A percentile compares a stretch with the other conserved stretches of the same genome.
phyloP scores from a whole-genome alignment of 371 early-diverging fungal species.

The Dinochytrium kinnereticum region DNA sequence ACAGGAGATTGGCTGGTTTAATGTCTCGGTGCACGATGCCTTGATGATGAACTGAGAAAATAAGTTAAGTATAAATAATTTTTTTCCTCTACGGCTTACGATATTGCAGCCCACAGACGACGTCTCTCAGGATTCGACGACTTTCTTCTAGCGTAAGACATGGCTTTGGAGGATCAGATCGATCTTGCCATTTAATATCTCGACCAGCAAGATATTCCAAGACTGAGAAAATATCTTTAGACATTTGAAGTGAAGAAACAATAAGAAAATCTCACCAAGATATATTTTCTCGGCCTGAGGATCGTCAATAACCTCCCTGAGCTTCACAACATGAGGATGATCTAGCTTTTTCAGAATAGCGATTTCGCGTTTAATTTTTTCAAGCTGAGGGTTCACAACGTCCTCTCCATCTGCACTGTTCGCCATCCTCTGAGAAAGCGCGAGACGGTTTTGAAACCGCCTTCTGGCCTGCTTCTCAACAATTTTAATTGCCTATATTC shows the following conservation, averaged over 20 bases:
- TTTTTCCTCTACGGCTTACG: conserved; percentile 58
- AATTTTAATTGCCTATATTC: conserved; percentile 79
- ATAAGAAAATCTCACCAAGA: conserved; percentile 59
- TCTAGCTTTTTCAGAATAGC: conserved; percentile 93
- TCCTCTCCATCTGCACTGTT: conserved; percentile 12
- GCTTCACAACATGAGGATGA: conserved; percentile 90
- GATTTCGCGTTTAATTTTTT: conserved; percentile 92
- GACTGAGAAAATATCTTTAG: conserved; percentile 49
- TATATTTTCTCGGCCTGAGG: conserved; percentile 89
- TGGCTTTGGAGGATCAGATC: conserved; percentile 57
- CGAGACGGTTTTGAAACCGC: conserved; percentile 55
- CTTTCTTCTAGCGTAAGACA: conserved; percentile 68
- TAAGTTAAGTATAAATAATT: conserved; percentile 16
- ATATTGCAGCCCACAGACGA: conserved; percentile 91
- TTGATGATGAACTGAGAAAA: conserved; percentile 78
- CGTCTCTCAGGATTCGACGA: conserved; percentile 84
- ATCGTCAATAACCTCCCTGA: conserved; percentile 95
- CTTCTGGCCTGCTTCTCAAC: conserved; percentile 77
- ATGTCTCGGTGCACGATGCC: conserved; percentile 96
- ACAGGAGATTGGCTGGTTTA: conserved; percentile 92
- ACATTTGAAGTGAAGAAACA: neutral
- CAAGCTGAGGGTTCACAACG: conserved; percentile 69
- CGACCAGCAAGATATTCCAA: conserved; percentile 92
- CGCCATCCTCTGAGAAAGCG: conserved; percentile 32
- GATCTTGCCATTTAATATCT: conserved; percentile 87